phyloP scores from a whole-genome alignment of 441 rosid genomes.

The Sinapis alba region DNA sequence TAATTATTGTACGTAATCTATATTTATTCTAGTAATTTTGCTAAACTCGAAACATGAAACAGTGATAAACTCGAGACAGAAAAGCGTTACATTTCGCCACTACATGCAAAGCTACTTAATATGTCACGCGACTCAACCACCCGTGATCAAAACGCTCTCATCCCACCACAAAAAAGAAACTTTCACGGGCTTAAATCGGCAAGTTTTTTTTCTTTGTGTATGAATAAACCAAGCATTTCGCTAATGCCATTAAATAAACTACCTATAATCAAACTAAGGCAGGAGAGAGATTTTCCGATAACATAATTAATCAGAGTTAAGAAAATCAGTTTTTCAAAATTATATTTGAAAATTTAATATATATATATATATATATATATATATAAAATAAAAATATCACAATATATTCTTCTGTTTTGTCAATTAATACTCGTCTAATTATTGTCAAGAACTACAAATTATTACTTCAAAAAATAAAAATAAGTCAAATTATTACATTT shows the following conservation, averaged over 20 bases:
- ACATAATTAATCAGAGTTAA: no score
- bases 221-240: slow-evolving; percentile 16
- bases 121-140: slow-evolving; percentile 35
- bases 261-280: not conserved
- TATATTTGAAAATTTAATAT: no score
- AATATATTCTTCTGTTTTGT: no score
- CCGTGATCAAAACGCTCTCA: slow-evolving; percentile 13
- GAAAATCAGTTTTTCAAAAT: no score
- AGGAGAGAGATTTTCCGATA: slow-evolving; percentile 14
- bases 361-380: no score
- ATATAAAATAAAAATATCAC: no score
- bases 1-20: slow-evolving; percentile 30
- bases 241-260: slow-evolving; percentile 10
- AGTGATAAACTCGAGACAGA: slow-evolving; percentile 51
- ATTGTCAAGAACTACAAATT: no score
- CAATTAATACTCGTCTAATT: no score
- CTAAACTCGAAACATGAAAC: slow-evolving; percentile 43
- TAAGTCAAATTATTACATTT: no score
- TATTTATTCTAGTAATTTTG: slow-evolving; percentile 38
- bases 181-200: not conserved
- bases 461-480: no score
- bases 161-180: not conserved
- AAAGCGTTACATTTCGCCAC: slow-evolving; percentile 33
- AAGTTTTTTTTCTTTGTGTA: not conserved
- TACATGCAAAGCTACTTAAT: slow-evolving; percentile 37